Percentiles rank a stretch among this genome's conserved stretches.
phyloP scores from a whole-genome alignment of 2,329 filamentous ascomycete species.

The Cladophialophora immunda region DNA sequence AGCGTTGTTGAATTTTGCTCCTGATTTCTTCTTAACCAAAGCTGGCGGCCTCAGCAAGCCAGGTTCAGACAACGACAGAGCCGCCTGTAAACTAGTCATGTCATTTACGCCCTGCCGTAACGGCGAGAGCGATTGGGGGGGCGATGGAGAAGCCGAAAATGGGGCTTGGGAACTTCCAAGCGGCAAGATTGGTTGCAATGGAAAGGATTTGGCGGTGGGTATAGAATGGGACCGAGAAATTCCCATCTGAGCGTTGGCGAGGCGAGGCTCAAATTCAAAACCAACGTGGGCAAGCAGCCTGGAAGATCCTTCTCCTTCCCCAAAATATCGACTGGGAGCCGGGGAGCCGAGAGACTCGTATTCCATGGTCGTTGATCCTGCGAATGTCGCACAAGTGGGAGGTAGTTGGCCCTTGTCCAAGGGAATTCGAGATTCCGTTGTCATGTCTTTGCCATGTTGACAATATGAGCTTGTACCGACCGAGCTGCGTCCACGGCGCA shows the following conservation, averaged over 20 bases:
- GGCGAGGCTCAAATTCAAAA: neutral
- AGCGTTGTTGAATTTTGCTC: constrained; percentile 10
- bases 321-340: neutral
- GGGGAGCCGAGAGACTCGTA: neutral
- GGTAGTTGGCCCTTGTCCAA: neutral
- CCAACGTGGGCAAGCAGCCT: neutral
- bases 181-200: neutral
- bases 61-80: constrained; percentile 18
- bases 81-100: neutral
- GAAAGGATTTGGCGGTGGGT: neutral
- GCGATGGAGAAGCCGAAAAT: neutral
- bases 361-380: neutral
- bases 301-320: neutral
- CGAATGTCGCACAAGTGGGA: neutral
- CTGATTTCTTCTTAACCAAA: constrained; percentile 15
- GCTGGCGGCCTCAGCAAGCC: constrained; percentile 10
- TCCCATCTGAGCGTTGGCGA: neutral
- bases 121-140: neutral
- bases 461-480: neutral
- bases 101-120: neutral
- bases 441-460: neutral
- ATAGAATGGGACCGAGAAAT: neutral
- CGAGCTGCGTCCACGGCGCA: neutral
- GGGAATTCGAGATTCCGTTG: neutral
- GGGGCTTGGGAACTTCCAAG: neutral